These are phyloP conservation scores for Pythium graminicola DNA, from an alignment of 352 stramenopile genomes.

Conservation along the genomic window DNA sequence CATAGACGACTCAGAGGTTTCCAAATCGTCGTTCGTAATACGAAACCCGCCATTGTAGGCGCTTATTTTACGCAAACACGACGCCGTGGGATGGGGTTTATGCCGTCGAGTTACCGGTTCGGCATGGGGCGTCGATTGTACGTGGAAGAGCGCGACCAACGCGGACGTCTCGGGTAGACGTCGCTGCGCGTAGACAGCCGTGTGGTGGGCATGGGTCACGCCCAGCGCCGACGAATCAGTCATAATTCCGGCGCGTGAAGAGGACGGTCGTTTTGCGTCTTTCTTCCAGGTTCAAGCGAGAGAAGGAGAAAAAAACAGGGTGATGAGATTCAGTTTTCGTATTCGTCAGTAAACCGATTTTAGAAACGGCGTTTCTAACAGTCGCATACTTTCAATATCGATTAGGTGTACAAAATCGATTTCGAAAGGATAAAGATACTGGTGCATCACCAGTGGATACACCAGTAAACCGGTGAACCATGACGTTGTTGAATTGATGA, in stretches of 20 bases:
- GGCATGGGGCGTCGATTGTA: background rate
- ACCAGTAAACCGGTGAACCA: conserved; percentile 16
- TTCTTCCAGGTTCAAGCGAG: background rate
- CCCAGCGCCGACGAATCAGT: conserved; percentile 5
- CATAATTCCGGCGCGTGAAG: conserved; percentile 1
- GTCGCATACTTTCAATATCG: background rate
- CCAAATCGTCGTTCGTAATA: conserved; percentile 8
- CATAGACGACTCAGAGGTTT: conserved; percentile 20
- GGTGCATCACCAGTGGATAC: conserved; percentile 8
- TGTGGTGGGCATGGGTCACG: background rate
- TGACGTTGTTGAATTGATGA: background rate
- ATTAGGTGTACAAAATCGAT: conserved; percentile 3
- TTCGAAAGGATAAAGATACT: conserved; percentile 20
- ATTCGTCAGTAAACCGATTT: too few relatives aligned
- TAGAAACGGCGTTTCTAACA: conserved; percentile 2
- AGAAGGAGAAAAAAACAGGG: conserved; percentile 8
- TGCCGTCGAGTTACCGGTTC: conserved; percentile 4
- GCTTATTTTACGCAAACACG: conserved; percentile 48
- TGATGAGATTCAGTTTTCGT: conserved; percentile 11
- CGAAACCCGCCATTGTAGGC: conserved; percentile 33
- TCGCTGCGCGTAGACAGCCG: conserved; percentile 12
- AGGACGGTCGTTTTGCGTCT: background rate
- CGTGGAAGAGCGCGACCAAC: conserved; percentile 17
- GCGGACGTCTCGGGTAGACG: conserved; percentile 12
- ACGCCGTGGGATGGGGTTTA: background rate